Evolutionary conservation across 257 asterid genomes (phyloP), one percentile per base, ranked within the genome.

Genomic region (Gentiana straminea): DNA sequence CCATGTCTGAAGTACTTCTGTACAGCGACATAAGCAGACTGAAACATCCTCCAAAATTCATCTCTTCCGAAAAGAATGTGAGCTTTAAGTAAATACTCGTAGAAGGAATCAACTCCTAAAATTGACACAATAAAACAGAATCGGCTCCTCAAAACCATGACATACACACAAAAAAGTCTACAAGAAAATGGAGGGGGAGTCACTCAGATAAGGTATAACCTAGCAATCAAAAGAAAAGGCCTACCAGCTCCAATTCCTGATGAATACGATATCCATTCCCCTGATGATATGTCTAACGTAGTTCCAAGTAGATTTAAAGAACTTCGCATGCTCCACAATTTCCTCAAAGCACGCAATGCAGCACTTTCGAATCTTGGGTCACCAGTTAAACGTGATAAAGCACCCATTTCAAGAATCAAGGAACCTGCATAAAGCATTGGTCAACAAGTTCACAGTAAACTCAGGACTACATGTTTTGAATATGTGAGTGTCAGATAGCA

Each of bases 211-310:
- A 58, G 49, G n/a, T 53, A 38, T 15, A 49, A 34, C 37, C 12
- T 6, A 48, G 39, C 37, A 46, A 43, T 10, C 55, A 33, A 13
- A 52, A 68, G 51, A 59, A 35, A 61, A 50, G 24, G 24, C 24
- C 24, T 81, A 87, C 95, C 98, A 60, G 98, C 98, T 61, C 98
- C 98, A 66, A 91, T 87, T 58, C 98, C 97, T 55, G 98, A 82
- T 52, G 98, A 87, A 70, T 75, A 71, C 67, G 83, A 97, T 62
- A 84, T 85, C 97, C 97, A 91, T 70, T 84, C 80, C 61, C 95
- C 96, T 64, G 94, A 84, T 74, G 66, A 70, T 60, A 91, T 90
- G 75, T 91, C 97, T 66, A 91, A 84, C 35, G 95, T 91, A 13
- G 97, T 87, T 46, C 98, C 98, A 59, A 91, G 69, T 66, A 87